Conservation (phyloP, 257 asterid genomes). For the Scutellaria barbata region DNA sequence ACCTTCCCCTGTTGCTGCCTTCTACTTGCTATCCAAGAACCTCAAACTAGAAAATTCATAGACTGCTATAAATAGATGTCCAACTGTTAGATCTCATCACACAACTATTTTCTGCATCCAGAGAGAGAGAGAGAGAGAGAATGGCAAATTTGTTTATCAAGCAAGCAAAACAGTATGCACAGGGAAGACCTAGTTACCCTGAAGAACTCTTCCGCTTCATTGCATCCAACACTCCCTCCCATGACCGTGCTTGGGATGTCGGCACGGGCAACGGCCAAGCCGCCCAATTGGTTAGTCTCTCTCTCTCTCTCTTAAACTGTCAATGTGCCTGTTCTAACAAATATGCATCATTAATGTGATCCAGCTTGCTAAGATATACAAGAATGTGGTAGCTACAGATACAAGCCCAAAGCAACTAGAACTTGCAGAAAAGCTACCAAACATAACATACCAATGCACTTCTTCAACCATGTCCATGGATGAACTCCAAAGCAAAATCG, state of each 20-base stretch:
- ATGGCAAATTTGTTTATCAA: conserved; percentile 59
- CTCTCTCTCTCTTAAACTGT: neutral
- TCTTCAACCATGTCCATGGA: conserved; percentile 59
- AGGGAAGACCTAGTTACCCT: conserved; percentile 65
- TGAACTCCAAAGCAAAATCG: conserved; percentile 52
- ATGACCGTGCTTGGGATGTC: conserved; percentile 72
- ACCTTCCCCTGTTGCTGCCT: too few relatives aligned
- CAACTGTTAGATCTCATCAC: neutral
- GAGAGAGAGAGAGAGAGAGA: conserved; percentile 8
- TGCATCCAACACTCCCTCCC: conserved; percentile 60
- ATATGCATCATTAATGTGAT: neutral
- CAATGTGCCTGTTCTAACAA: neutral
- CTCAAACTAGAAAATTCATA: too few relatives aligned
- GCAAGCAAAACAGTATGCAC: conserved; percentile 55
- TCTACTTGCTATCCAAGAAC: too few relatives aligned
- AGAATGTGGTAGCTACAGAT: conserved; percentile 70
- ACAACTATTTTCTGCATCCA: neutral
- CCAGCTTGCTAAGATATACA: conserved; percentile 69
- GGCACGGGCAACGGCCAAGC: conserved; percentile 89
- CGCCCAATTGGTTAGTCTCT: conserved; percentile 51
- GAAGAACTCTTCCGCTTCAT: conserved; percentile 60
- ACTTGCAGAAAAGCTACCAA: conserved; percentile 58
- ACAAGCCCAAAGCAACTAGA: conserved; percentile 72
- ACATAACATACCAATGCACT: conserved; percentile 62
- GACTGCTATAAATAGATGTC: conserved; percentile 28